A percentile compares a stretch with the other conserved stretches of the same genome.
These are phyloP conservation scores for Diplodia scrobiculata DNA, from an alignment of 2,329 filamentous ascomycete genomes.

Conservation along the genomic window DNA sequence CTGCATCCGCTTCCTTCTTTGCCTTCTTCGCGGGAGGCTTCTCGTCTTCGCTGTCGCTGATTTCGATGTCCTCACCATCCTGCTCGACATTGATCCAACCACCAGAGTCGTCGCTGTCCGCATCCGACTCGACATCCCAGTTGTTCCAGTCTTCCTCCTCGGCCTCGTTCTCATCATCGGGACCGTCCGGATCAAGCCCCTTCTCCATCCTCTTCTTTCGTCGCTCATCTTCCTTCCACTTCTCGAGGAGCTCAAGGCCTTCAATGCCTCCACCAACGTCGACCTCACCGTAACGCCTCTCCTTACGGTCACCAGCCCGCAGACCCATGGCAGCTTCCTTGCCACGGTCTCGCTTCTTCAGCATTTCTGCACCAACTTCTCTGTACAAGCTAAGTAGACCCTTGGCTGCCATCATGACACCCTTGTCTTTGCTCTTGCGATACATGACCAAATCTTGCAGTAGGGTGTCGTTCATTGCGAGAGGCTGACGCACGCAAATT, in stretches of 20 bases:
- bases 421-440: slow-evolving; percentile 96
- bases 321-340: slow-evolving; percentile 87
- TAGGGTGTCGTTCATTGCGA: slow-evolving; percentile 96
- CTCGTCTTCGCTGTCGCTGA: slow-evolving; percentile 73
- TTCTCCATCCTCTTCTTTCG: slow-evolving; percentile 70
- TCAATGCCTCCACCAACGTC: slow-evolving; percentile 77
- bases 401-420: slow-evolving; percentile 97
- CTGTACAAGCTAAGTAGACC: slow-evolving; percentile 87
- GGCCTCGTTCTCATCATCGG: slow-evolving; percentile 62
- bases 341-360: slow-evolving; percentile 86
- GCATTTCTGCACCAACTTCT: slow-evolving; percentile 84
- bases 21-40: slow-evolving; percentile 67
- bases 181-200: slow-evolving; percentile 64
- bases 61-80: slow-evolving; percentile 73
- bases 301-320: slow-evolving; percentile 71
- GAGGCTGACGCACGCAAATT: slow-evolving; percentile 85
- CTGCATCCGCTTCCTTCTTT: slow-evolving; percentile 47
- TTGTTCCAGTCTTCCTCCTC: slow-evolving; percentile 61
- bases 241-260: slow-evolving; percentile 84
- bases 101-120: slow-evolving; percentile 70
- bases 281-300: slow-evolving; percentile 81
- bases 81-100: slow-evolving; percentile 92
- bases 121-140: slow-evolving; percentile 63
- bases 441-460: slow-evolving; percentile 95
- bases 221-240: slow-evolving; percentile 91